phyloP scores from a whole-genome alignment of 2,329 filamentous ascomycete genomes.

The Fusarium sp. region DNA sequence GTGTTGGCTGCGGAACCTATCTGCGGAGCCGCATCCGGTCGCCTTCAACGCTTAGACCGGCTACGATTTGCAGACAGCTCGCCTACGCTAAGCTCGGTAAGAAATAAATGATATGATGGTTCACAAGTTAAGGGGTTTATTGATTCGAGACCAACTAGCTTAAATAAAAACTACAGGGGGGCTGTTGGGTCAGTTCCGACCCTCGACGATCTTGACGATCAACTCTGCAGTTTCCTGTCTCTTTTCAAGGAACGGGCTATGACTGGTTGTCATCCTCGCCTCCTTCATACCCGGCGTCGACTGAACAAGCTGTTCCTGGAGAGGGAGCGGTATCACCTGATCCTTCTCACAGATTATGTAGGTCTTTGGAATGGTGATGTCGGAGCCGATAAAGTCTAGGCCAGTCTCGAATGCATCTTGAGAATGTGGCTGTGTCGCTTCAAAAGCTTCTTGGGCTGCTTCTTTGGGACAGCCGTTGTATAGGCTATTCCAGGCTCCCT shows the following conservation, averaged over 20 bases:
- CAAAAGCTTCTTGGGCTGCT: neutral
- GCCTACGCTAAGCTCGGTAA: neutral
- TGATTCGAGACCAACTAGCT: neutral
- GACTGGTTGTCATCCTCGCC: neutral
- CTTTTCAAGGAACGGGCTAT: neutral
- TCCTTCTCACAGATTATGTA: neutral
- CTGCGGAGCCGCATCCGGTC: constrained; percentile 1
- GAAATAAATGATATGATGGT: neutral
- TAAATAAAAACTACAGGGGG: neutral
- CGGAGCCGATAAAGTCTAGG: neutral
- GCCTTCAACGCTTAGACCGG: neutral
- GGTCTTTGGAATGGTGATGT: neutral
- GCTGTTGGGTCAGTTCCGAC: neutral
- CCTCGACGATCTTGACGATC: neutral
- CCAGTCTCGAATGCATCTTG: neutral
- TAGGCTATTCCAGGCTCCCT: neutral
- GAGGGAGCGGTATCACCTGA: neutral
- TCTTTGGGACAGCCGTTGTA: neutral
- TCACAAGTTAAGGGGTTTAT: neutral
- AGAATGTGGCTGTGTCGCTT: neutral
- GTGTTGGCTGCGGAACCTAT: neutral
- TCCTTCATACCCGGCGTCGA: neutral
- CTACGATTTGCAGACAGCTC: neutral
- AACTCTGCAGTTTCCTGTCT: neutral
- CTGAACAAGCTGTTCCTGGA: neutral